Percentiles rank a stretch among this genome's conserved stretches.
Evolutionary conservation across 2,329 filamentous ascomycete genomes (phyloP).

Genomic region (Sodiomyces alkalinus): DNA sequence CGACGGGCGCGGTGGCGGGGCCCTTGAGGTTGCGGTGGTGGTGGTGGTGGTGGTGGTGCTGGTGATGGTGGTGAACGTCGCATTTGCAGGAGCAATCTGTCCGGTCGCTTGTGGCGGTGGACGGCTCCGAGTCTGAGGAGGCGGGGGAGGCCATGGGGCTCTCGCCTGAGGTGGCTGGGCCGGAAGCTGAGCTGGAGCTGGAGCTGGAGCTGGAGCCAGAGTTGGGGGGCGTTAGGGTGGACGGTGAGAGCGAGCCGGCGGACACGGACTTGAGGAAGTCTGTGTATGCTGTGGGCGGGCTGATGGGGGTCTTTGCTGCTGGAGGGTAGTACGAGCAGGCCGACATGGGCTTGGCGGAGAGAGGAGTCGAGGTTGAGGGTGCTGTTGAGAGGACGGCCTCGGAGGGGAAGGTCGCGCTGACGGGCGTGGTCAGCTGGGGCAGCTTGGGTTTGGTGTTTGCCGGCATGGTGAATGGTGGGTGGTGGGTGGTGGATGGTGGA

Average conservation of each 20-base stretch:
- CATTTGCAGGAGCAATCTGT: constrained; percentile 43
- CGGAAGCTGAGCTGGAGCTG: background rate
- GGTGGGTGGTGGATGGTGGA: constrained; percentile 3
- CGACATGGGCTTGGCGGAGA: constrained; percentile 29
- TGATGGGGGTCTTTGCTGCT: constrained; percentile 90
- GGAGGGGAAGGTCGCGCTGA: constrained; percentile 47
- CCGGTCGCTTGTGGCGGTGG: constrained; percentile 31
- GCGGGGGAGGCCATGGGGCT: constrained; percentile 29
- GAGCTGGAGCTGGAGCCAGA: background rate
- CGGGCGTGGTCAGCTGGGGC: constrained; percentile 44
- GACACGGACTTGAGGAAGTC: constrained; percentile 83
- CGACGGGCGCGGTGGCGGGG: constrained; percentile 20
- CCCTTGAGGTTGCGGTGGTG: no score
- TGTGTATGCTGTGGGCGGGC: constrained; percentile 75
- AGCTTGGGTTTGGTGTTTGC: constrained; percentile 40
- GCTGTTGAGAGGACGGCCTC: constrained; percentile 39
- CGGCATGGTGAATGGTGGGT: constrained; percentile 27
- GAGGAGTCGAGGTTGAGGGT: constrained; percentile 54
- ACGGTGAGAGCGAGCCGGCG: constrained; percentile 60
- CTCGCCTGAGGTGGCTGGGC: constrained; percentile 27
- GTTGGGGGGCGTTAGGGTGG: constrained; percentile 30
- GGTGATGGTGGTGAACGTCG: constrained; percentile 27
- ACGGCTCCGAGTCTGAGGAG: constrained; percentile 21
- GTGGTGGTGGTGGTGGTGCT: no score
- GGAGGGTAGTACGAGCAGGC: constrained; percentile 31